phyloP scores from a whole-genome alignment of 352 stramenopile species.

The Globisporangium cystogenes region DNA sequence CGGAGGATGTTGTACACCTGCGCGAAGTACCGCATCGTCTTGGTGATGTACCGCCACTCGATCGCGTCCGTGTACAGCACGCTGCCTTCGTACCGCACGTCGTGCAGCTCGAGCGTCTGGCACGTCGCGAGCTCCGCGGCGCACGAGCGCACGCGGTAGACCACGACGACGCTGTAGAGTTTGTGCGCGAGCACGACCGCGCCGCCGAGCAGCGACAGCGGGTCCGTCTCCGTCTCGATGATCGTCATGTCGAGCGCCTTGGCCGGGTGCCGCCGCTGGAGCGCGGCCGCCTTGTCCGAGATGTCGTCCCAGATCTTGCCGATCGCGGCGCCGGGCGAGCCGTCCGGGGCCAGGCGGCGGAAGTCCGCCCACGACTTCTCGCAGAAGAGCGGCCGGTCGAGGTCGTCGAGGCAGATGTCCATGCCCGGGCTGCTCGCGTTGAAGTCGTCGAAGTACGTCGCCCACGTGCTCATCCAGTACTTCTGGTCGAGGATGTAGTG shows the following conservation, averaged over 20 bases:
- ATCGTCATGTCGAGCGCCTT: slow-evolving; percentile 42
- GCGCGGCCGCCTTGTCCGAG: slow-evolving; percentile 18
- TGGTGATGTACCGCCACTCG: slow-evolving; percentile 44
- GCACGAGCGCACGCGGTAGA: slow-evolving; percentile 37
- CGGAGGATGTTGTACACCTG: slow-evolving; percentile 40
- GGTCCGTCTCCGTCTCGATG: slow-evolving; percentile 42
- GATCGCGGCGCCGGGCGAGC: slow-evolving; percentile 9
- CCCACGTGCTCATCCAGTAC: slow-evolving; percentile 54
- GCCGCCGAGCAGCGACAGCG: slow-evolving; percentile 36
- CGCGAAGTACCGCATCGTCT: slow-evolving; percentile 32
- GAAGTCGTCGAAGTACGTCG: slow-evolving; percentile 36
- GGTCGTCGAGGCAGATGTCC: slow-evolving; percentile 45
- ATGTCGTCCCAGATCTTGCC: slow-evolving; percentile 38
- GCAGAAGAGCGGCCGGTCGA: slow-evolving; percentile 47
- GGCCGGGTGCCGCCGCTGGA: slow-evolving; percentile 21
- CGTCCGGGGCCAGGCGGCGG: slow-evolving; percentile 9
- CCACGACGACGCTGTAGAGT: slow-evolving; percentile 40
- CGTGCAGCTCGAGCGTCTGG: slow-evolving; percentile 23
- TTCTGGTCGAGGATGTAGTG: slow-evolving; percentile 49
- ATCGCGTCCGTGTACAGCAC: slow-evolving; percentile 49
- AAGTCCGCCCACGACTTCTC: slow-evolving; percentile 51
- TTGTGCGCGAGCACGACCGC: slow-evolving; percentile 47
- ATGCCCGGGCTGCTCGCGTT: slow-evolving; percentile 20
- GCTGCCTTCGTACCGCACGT: slow-evolving; percentile 42
- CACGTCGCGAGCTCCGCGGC: slow-evolving; percentile 8